These are phyloP conservation scores for Citeromyces hawaiiensis DNA, from an alignment of 1,139 yeast genomes.

Conservation along the genomic window DNA sequence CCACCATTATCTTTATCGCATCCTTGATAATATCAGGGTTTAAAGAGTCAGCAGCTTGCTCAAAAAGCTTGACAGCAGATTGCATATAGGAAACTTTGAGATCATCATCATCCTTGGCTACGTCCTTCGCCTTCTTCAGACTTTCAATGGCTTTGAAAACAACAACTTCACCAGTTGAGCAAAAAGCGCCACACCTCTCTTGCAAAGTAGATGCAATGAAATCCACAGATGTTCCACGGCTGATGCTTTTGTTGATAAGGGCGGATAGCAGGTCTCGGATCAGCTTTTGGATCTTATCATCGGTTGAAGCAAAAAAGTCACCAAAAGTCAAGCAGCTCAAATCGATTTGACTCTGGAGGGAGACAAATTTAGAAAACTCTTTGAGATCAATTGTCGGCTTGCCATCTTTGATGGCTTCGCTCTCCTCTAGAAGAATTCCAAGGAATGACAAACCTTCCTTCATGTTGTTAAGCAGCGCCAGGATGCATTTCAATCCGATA, in stretches of 20 bases:
- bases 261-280: slow-evolving; percentile 82
- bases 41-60: slow-evolving; percentile 61
- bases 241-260: slow-evolving; percentile 75
- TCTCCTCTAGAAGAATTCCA: slow-evolving; percentile 70
- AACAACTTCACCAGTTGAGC: slow-evolving; percentile 86
- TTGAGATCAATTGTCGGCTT: slow-evolving; percentile 19
- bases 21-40: slow-evolving; percentile 73
- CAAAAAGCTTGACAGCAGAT: slow-evolving; percentile 65
- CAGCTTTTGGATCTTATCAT: slow-evolving; percentile 44
- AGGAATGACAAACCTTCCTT: slow-evolving; percentile 87
- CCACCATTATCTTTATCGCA: slow-evolving; percentile 66
- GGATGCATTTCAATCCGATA: slow-evolving; percentile 70
- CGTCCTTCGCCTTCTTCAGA: slow-evolving; percentile 72
- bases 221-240: slow-evolving; percentile 90
- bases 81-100: slow-evolving; percentile 56
- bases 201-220: slow-evolving; percentile 78
- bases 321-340: slow-evolving; percentile 56
- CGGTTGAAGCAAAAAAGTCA: slow-evolving; percentile 62
- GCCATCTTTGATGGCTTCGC: slow-evolving; percentile 14
- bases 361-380: slow-evolving; percentile 59
- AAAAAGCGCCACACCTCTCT: slow-evolving; percentile 89
- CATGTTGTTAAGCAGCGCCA: slow-evolving; percentile 63
- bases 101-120: slow-evolving; percentile 58
- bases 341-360: slow-evolving; percentile 53
- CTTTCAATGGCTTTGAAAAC: slow-evolving; percentile 92